Conservation (phyloP, 1,284 basidiomycete genomes). For the Neolentinus lepideus region DNA sequence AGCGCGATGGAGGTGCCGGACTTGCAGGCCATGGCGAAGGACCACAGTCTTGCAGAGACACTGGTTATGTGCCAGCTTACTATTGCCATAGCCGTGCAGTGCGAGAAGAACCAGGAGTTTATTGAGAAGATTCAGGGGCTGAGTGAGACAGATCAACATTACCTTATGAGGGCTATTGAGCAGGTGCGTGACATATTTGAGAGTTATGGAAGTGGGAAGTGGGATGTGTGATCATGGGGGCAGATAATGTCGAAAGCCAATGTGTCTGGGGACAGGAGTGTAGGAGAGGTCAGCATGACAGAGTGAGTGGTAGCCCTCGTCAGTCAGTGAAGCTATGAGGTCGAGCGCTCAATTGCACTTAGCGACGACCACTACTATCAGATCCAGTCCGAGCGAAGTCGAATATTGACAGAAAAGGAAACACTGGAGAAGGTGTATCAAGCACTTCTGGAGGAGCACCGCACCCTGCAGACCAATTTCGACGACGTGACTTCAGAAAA, state of each 20-base stretch:
- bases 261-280: conserved; percentile 32
- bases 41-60: conserved; percentile 57
- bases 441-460: conserved; percentile 70
- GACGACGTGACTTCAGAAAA: conserved; percentile 69
- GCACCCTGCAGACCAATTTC: conserved; percentile 58
- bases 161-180: conserved; percentile 83
- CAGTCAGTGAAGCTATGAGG: background rate
- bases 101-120: conserved; percentile 76
- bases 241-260: conserved; percentile 73
- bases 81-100: conserved; percentile 90
- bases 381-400: conserved; percentile 73
- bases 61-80: conserved; percentile 78
- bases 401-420: conserved; percentile 71
- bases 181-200: conserved; percentile 41
- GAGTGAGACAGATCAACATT: conserved; percentile 73
- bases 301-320: conserved; percentile 43
- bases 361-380: conserved; percentile 84
- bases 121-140: conserved; percentile 81
- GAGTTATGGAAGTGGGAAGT: background rate
- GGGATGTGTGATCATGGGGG: background rate
- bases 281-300: conserved; percentile 58
- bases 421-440: conserved; percentile 76
- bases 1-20: conserved; percentile 72
- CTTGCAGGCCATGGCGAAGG: conserved; percentile 76
- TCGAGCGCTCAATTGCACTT: background rate